These are phyloP conservation scores for Lotmaria passim DNA, from an alignment of 208 protist species.

Conservation along the genomic window DNA sequence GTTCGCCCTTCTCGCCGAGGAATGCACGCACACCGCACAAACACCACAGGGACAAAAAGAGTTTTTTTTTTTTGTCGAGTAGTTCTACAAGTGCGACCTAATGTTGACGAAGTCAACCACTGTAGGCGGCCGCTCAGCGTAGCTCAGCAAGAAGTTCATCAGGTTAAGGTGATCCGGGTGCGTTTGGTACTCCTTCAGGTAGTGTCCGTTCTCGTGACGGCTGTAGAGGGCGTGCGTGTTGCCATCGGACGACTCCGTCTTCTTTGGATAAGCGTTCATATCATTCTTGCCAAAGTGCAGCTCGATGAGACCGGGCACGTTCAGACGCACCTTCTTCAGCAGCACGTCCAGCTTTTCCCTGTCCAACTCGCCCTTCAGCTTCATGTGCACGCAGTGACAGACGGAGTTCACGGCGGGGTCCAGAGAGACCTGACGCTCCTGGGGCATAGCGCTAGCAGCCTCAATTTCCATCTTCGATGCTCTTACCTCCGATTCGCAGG, in stretches of 20 bases:
- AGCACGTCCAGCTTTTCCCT: constrained; percentile 33
- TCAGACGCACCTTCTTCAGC: constrained; percentile 30
- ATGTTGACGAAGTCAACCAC: constrained; percentile 63
- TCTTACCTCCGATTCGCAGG: no score
- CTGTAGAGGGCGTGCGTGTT: constrained; percentile 62
- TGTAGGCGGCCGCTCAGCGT: constrained; percentile 33
- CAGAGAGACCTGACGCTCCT: constrained; percentile 22
- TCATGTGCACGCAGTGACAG: constrained; percentile 47
- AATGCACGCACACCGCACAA: no score
- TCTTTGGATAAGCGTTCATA: constrained; percentile 40
- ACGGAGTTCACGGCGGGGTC: constrained; percentile 45
- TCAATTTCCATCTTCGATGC: constrained; percentile 18
- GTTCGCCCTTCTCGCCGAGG: no score
- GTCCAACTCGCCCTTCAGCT: constrained; percentile 40
- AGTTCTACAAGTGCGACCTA: constrained; percentile 39
- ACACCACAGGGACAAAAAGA: no score
- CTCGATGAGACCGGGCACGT: constrained; percentile 61
- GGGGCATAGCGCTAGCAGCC: not conserved
- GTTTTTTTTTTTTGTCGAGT: not conserved
- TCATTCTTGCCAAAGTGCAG: constrained; percentile 66
- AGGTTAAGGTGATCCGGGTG: constrained; percentile 49
- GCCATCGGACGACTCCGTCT: constrained; percentile 34
- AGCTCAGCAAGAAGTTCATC: constrained; percentile 36
- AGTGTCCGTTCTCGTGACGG: constrained; percentile 44
- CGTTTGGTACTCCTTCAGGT: constrained; percentile 38